Evolutionary conservation across 2,329 filamentous ascomycete species (phyloP).

Genomic region (Verticillium nonalfalfae): DNA sequence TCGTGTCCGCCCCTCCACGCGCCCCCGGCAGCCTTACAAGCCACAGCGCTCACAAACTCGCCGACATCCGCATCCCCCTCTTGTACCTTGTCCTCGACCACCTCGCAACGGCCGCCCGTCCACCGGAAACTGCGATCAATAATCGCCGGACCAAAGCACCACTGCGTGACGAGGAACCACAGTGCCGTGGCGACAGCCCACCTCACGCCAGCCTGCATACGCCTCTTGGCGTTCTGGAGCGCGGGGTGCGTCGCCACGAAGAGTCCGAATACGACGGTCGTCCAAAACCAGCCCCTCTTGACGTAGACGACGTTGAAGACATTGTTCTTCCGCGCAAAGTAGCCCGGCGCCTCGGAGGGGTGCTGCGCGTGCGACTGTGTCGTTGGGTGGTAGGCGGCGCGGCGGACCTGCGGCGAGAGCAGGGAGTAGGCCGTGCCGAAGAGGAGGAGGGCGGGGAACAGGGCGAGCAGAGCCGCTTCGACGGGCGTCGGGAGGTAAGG

Average conservation of each 20-base stretch:
- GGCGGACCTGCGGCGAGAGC: constrained; percentile 66
- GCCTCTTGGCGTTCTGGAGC: constrained; percentile 28
- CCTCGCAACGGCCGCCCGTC: constrained; percentile 78
- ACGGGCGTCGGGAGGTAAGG: constrained; percentile 65
- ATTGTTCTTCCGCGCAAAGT: constrained; percentile 93
- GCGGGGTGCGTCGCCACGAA: constrained; percentile 65
- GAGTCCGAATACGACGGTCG: constrained; percentile 64
- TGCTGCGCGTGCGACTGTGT: constrained; percentile 57
- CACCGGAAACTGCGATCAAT: constrained; percentile 87
- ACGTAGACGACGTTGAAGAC: constrained; percentile 90
- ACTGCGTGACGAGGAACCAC: constrained; percentile 89
- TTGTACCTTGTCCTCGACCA: constrained; percentile 25
- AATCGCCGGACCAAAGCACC: constrained; percentile 88
- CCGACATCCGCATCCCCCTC: constrained; percentile 30
- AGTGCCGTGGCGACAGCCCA: constrained; percentile 67
- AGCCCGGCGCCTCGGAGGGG: constrained; percentile 58
- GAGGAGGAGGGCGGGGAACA: constrained; percentile 74
- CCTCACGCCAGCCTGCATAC: constrained; percentile 53
- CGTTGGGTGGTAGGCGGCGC: constrained; percentile 53
- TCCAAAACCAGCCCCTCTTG: constrained; percentile 93
- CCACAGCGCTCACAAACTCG: constrained; percentile 62
- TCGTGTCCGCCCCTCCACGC: constrained; percentile 92
- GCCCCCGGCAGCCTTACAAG: constrained; percentile 78
- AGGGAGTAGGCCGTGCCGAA: constrained; percentile 77
- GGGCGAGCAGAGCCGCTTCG: constrained; percentile 55